Evolutionary conservation across 768 basidiomycete species (phyloP), one percentile per base, ranked within the genome.

Genomic region (Panellus pusillus): DNA sequence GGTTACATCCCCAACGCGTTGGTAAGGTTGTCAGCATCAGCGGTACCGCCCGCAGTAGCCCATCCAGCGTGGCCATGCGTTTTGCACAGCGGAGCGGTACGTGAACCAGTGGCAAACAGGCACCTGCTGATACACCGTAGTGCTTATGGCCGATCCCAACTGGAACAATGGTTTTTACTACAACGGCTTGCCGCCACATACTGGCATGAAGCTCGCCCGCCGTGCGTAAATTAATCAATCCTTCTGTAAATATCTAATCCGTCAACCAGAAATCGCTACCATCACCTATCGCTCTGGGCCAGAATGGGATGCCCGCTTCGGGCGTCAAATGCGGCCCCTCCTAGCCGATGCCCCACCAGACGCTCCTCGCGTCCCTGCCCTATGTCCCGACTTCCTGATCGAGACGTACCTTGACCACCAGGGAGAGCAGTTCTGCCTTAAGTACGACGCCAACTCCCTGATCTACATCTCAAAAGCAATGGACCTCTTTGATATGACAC

Each of bases 161-260:
- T 99, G 97, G 97, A 99, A 98, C 57, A 87, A 93, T 32, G 97
- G 97, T 4, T 98, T 96, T 70, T 99, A 99, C 68, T 99, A 99
- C 67, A 92, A 96, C 54, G 78, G 80, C 8, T 68, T 95, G n/a
- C 97, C 97, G 2, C 97, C 97, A 0, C 97, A 99, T 67, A 91
- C 86, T 1, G 97, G 97, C 27, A 98, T 99, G 94, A 99, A 99
- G 68, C 82, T 99, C 17, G 97, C 97, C 24, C 82, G 97, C 61
- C 97, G 95, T 97, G 64, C 47, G 72, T 63, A 42, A 42, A 24
- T 14, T 28, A 1, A 17, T 29, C 13, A 43, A 49, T 6, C 13
- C 27, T 19, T 28, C 32, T 35, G 15, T 41, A n/a, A 11, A 11
- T 31, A 44, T 19, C 40, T 52, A 43, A 27, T 50, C 12, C 43